Evolutionary conservation across 176 grass and related monocot genomes (phyloP), one percentile per base, ranked within the genome.

Genomic region (Pontederia crassipes): DNA sequence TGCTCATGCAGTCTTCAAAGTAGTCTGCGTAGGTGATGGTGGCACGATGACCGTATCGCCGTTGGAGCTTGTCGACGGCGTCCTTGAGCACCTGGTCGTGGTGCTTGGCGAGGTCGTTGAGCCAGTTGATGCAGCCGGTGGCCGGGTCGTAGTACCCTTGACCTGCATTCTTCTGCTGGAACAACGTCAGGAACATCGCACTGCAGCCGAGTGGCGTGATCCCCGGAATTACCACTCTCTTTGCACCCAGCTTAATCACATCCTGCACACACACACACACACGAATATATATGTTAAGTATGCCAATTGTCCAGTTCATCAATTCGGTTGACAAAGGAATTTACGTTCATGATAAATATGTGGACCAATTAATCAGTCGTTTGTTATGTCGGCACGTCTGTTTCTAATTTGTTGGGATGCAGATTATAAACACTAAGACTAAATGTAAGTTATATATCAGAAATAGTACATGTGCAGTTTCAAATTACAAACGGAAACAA

Each of bases 201-300:
- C 78, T 13, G 14, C 93, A 97, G 1, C 93, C 93, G 17, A 91
- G 85, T 17, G 93, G 93, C 28, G 91, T 83, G 69, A 88, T 97
- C 45, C 85, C 80, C 28, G 93, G 93, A 57, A 97, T 76, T 13
- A 97, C 51, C 66, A 97, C 64, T 45, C 67, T 92, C 65, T 82
- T 91, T 7, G 81, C 93, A 46, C 93, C 93, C 14, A 80, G 66
- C 16, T 17, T 48, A 74, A 91, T 88, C 74, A 97, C 65, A 64
- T 88, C 79, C 93, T 97, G 8, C 66, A 24, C 20, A 24, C 20
- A 24, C 20, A 24, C 20, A 24, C 20, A 24, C 20, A 24, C 20
- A 24, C 20, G 20, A 24, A 24, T 24, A 24, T 24, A 24, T 24
- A 24, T 24, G 20, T 24, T 24, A n/a, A n/a, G n/a, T n/a, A 69